Base-by-base conservation (phyloP, 257 asterid genomes). In the Schizonepeta tenuifolia region DNA sequence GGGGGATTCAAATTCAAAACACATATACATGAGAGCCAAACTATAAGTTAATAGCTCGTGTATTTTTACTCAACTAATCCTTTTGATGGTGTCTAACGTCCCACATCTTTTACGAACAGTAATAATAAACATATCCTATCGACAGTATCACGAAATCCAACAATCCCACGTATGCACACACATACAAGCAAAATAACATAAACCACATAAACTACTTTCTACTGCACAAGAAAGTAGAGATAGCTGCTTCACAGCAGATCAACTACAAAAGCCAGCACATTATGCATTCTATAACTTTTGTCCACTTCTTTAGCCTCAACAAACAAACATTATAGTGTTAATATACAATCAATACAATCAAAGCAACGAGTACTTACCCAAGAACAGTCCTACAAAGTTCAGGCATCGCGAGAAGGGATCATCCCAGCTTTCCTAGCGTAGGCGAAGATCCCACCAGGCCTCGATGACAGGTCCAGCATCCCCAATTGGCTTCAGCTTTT, bases 391-490 rank as follows among this genome's bases (percentile, higher is more conserved):
- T 2, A 46, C 8, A 50, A 50, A 26, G 17, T 50, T 49, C 8
- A 84, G 46, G 84, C 81, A 47, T 13, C 75, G 36, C 82, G 83
- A 0, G 87, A 54, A 70, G 97, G 88, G 57, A 94, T 94, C 97
- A 94, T 91, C 76, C 98, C 98, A 5, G 98, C 71, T 67, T 91
- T 78, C 69, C 98, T 82, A 0, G 98, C 97, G 69, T 91, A 91
- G 0, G 96, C 98, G 21, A 93, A 93, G 70, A 93, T 91, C 62
- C 98, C 97, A 69, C 96, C 97, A n/a, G 26, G 96, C 97, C 65
- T 93, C 96, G 62, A 94, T 88, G 28, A 94, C 98, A 2, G 96
- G 98, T 1, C 97, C 97, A 3, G 96, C 97, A 82, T 94, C 98
- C 20, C 98, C 98, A 67, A 93, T 93, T 0, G 97, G 96, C 90